Conservation (phyloP, 331 rosid species). For the Stylosanthes scabra region DNA sequence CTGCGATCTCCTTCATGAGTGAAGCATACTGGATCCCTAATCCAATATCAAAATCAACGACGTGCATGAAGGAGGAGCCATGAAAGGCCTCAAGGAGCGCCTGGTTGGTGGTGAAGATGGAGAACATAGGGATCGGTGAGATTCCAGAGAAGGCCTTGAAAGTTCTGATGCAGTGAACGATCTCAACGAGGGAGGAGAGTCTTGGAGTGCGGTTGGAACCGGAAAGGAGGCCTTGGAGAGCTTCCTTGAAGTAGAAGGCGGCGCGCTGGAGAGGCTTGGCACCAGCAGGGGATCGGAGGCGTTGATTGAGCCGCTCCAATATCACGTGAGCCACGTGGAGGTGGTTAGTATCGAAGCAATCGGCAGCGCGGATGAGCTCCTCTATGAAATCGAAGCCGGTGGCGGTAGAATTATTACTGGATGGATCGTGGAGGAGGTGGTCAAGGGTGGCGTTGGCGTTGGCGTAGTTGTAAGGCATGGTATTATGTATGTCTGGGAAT, state of each 20-base stretch:
- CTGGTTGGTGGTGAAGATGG: constrained; percentile 88
- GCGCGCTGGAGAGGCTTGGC: constrained; percentile 68
- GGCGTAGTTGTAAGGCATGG: constrained; percentile 35
- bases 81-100: constrained; percentile 77
- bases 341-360: constrained; percentile 76
- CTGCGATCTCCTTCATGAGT: constrained; percentile 79
- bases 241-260: constrained; percentile 77
- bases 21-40: constrained; percentile 90
- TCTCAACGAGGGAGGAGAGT: constrained; percentile 65
- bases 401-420: neutral
- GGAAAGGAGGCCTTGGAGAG: constrained; percentile 75
- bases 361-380: constrained; percentile 80
- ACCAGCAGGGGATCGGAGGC: constrained; percentile 57
- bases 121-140: constrained; percentile 84
- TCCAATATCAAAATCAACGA: constrained; percentile 86
- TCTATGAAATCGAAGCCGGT: constrained; percentile 56
- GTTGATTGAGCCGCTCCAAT: constrained; percentile 78
- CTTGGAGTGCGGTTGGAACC: constrained; percentile 54
- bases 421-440: constrained; percentile 30
- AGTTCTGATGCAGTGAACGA: constrained; percentile 70
- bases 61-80: constrained; percentile 62
- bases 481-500: constrained; percentile 48
- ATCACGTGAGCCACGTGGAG: constrained; percentile 63
- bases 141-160: constrained; percentile 74
- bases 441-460: constrained; percentile 37